These are phyloP conservation scores for Themeda triandra DNA, from an alignment of 176 grass and related monocot genomes.

Conservation along the genomic window DNA sequence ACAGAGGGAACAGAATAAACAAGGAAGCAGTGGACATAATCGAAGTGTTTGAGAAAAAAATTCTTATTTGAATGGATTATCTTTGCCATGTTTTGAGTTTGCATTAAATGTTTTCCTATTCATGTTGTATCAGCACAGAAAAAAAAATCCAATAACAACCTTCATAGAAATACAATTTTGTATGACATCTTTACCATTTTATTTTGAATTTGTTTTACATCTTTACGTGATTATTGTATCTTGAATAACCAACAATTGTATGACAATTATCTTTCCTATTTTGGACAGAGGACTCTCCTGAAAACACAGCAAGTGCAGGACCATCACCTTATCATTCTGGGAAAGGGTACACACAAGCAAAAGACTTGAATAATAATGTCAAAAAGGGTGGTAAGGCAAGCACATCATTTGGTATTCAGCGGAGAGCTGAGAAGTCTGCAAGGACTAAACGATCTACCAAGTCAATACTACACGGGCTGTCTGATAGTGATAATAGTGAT, in stretches of 20 bases:
- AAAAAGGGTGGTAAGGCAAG: conserved; percentile 25
- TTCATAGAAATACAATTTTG: background rate
- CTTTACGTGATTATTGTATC: background rate
- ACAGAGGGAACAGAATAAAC: background rate
- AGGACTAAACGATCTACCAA: background rate
- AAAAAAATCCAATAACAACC: background rate
- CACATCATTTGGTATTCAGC: conserved; percentile 13
- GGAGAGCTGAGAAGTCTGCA: conserved; percentile 41
- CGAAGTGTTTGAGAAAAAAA: too few relatives aligned
- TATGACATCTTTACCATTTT: background rate
- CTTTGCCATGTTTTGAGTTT: background rate
- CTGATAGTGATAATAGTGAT: conserved; percentile 58
- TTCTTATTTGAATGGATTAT: background rate
- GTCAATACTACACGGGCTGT: conserved; percentile 35
- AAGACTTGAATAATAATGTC: conserved; percentile 28
- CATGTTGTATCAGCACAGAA: background rate
- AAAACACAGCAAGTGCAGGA: conserved; percentile 25
- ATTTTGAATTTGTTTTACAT: conserved; percentile 1
- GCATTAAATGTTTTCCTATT: background rate
- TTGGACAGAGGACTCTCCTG: conserved; percentile 45
- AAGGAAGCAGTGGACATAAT: background rate
- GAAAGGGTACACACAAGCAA: conserved; percentile 34
- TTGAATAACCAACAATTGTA: conserved; percentile 7
- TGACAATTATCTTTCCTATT: conserved; percentile 9
- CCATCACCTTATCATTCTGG: conserved; percentile 42